These are phyloP conservation scores for Amylocarpus encephaloides DNA, from an alignment of 2,329 filamentous ascomycete species.

Conservation along the genomic window DNA sequence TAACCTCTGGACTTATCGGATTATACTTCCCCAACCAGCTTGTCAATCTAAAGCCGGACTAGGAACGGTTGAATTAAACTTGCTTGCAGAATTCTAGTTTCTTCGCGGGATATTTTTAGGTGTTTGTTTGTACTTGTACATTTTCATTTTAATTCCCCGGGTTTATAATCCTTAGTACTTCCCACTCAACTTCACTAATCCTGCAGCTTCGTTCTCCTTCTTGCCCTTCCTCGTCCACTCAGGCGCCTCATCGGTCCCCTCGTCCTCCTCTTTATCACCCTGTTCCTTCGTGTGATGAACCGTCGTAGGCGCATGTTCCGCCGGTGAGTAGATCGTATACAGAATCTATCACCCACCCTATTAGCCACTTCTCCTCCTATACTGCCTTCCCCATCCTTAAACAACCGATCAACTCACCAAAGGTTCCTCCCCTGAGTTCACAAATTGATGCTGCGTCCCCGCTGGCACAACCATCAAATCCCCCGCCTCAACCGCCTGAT, in stretches of 20 bases:
- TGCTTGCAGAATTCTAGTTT: too few species aligned
- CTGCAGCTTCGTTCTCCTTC: constrained; percentile 49
- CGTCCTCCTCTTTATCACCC: constrained; percentile 55
- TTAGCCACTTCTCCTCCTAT: background rate
- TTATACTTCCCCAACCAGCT: too few species aligned
- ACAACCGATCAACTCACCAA: constrained; percentile 29
- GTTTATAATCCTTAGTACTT: constrained; percentile 5
- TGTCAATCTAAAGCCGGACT: too few species aligned
- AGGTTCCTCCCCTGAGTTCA: constrained; percentile 53
- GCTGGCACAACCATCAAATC: constrained; percentile 53
- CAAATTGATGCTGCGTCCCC: constrained; percentile 59
- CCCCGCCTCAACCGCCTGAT: constrained; percentile 39
- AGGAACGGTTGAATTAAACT: too few species aligned
- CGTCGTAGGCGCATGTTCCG: constrained; percentile 52
- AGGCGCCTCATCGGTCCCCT: constrained; percentile 53
- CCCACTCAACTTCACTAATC: constrained; percentile 42
- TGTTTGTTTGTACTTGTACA: background rate
- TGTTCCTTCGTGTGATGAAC: constrained; percentile 59
- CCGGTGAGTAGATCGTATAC: constrained; percentile 57
- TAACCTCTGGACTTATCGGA: too few species aligned
- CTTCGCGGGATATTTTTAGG: too few species aligned
- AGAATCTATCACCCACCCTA: constrained; percentile 37
- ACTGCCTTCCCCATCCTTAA: background rate
- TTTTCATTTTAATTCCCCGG: background rate
- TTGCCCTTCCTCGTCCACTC: constrained; percentile 52